Percentiles rank a stretch among this genome's conserved stretches.
phyloP scores from a whole-genome alignment of 345 rosid species.

The Brassica rapa region DNA sequence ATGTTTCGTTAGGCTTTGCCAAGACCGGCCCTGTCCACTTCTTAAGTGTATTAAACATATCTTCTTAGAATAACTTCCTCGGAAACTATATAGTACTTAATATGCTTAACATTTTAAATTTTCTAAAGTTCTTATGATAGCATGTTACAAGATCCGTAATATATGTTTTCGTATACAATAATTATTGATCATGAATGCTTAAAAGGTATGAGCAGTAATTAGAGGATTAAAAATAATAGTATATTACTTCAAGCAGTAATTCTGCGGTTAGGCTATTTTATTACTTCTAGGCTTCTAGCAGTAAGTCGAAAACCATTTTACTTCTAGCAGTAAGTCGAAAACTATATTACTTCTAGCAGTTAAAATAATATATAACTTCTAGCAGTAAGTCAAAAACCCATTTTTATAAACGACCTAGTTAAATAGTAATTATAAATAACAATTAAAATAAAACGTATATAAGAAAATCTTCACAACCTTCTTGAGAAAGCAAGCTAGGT shows the following conservation, averaged over 20 bases:
- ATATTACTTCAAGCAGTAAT: too few species aligned
- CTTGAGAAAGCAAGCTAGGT: neutral
- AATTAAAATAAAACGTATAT: too few species aligned
- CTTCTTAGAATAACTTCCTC: neutral
- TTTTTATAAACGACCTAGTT: too few species aligned
- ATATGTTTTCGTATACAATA: conserved; percentile 8
- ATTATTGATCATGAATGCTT: neutral
- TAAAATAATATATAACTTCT: too few species aligned
- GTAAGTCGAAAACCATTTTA: too few species aligned
- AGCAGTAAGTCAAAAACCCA: too few species aligned
- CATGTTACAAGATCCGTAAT: conserved; percentile 16
- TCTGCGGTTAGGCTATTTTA: too few species aligned
- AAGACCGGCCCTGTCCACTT: conserved; percentile 2
- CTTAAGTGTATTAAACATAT: neutral
- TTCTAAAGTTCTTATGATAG: conserved; percentile 29
- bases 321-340: too few species aligned
- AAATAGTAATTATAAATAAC: too few species aligned
- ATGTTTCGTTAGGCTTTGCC: too few species aligned
- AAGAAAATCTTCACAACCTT: neutral
- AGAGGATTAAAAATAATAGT: neutral
- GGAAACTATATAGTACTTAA: conserved; percentile 5
- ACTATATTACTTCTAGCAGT: too few species aligned
- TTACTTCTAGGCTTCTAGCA: too few species aligned
- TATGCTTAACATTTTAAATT: neutral
- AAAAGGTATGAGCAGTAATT: neutral